These are phyloP conservation scores for Theobroma cacao DNA, from an alignment of 345 rosid genomes.

Conservation along the genomic window DNA sequence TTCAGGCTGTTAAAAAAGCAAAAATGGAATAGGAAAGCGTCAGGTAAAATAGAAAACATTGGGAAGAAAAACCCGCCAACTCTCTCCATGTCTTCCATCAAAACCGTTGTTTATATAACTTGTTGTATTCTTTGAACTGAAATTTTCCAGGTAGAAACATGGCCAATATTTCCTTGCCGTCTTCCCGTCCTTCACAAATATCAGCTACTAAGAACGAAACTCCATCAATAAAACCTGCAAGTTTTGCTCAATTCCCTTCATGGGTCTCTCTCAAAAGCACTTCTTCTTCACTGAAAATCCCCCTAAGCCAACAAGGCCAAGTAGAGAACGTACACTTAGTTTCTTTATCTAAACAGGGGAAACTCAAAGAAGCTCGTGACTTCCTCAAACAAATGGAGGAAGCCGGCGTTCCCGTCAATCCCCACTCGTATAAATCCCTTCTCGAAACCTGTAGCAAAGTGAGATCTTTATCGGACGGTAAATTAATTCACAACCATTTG, in stretches of 20 bases:
- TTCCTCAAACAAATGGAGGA: slow-evolving; percentile 53
- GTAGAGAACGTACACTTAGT: slow-evolving; percentile 58
- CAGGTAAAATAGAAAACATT: too few species aligned
- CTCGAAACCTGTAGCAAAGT: slow-evolving; percentile 44
- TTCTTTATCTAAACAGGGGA: slow-evolving; percentile 53
- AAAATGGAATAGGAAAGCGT: too few species aligned
- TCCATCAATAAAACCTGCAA: slow-evolving; percentile 27
- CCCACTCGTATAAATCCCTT: slow-evolving; percentile 42
- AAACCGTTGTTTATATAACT: neutral
- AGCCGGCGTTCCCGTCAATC: slow-evolving; percentile 43
- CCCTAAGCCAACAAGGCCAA: slow-evolving; percentile 31
- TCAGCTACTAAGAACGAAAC: slow-evolving; percentile 11
- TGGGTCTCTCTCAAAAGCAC: slow-evolving; percentile 54
- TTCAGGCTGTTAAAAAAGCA: too few species aligned
- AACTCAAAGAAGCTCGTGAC: slow-evolving; percentile 59
- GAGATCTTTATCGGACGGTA: slow-evolving; percentile 44
- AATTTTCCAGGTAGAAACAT: neutral
- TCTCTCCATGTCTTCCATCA: neutral
- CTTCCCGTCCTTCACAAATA: slow-evolving; percentile 17
- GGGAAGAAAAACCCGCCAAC: too few species aligned
- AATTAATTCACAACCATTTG: slow-evolving; percentile 40
- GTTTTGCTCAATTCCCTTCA: slow-evolving; percentile 49
- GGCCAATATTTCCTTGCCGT: slow-evolving; percentile 18
- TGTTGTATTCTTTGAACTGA: neutral
- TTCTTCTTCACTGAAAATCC: slow-evolving; percentile 27